Evolutionary conservation across 768 basidiomycete genomes (phyloP), one percentile per base, ranked within the genome.

Genomic region (Suillus weaverae): DNA sequence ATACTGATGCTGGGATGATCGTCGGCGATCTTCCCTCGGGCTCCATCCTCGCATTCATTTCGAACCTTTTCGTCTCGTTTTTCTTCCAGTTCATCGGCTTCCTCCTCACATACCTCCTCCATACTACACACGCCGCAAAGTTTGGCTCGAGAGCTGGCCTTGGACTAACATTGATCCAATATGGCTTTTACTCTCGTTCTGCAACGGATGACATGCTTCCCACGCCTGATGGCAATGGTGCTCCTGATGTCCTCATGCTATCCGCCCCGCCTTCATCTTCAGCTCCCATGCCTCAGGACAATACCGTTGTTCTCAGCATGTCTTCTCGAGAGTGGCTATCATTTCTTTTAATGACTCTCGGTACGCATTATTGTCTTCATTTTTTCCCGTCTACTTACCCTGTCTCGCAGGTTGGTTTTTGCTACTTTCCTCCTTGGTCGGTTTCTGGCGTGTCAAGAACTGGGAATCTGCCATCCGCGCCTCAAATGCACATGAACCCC

Each of bases 81-180:
- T 94, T 95, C 79, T 99, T 99, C 89, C 95, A 98, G 78, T 96
- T 98, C 76, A 85, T 97, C 71, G 96, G 94, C 60, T 95, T 92
- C 83, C 77, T 91, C 65, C 85, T 99, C 79, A 97, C 96, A 1
- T 97, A 95, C 72, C 88, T 98, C 70, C 88, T 99, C 3, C 91
- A 92, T 78, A 89, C 89, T 14, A 90, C 95, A 1, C 96, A 99
- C 73, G 94, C 97, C 0, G 93, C 91, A 66, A 96, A 95, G 76
- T 93, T 86, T 73, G 97, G 97, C 59, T 94, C 94, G 18, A 90
- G 94, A 51, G 95, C 94, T 0, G 97, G 97, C 36, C 86, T 99
- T n/a, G 97, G 97, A 20, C 83, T 97, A 70, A 99, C 94, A 0
- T 81, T 98, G 66, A 96, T 98, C 67, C 97, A 98, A 72, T 94